These are phyloP conservation scores for Tetrahymena malaccensis DNA, from an alignment of 73 alveolate genomes.

Conservation along the genomic window DNA sequence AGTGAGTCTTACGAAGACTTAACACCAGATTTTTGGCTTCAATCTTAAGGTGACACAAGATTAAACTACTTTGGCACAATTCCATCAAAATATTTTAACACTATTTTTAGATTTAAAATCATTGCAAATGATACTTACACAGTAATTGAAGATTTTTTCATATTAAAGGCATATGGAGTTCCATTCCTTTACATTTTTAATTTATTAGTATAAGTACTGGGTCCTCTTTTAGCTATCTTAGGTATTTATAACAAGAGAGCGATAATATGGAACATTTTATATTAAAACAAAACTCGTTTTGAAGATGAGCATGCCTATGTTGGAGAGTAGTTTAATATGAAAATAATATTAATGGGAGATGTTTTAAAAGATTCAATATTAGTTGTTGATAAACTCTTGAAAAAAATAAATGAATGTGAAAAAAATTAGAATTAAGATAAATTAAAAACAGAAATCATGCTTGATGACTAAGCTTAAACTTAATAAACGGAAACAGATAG, in stretches of 20 bases:
- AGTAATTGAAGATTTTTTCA: neutral
- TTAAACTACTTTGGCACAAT: neutral
- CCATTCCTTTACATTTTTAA: neutral
- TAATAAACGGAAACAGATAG: neutral
- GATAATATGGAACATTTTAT: neutral
- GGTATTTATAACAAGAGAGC: neutral
- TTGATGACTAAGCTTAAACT: too few relatives aligned
- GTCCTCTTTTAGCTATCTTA: neutral
- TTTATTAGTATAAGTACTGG: neutral
- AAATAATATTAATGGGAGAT: neutral
- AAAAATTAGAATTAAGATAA: too few relatives aligned
- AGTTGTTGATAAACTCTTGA: neutral
- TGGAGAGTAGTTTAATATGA: neutral
- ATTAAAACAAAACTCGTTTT: neutral
- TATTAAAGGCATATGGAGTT: neutral
- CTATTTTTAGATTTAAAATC: neutral
- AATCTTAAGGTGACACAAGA: neutral
- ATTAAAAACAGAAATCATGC: too few relatives aligned
- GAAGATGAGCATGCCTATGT: neutral
- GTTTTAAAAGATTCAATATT: neutral
- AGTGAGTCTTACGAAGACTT: neutral
- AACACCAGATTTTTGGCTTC: neutral
- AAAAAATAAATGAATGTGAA: neutral
- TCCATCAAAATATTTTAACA: neutral
- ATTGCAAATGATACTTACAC: neutral